Conservation (phyloP, 164 flowering plant species). For the Magnolia changhungtana region DNA sequence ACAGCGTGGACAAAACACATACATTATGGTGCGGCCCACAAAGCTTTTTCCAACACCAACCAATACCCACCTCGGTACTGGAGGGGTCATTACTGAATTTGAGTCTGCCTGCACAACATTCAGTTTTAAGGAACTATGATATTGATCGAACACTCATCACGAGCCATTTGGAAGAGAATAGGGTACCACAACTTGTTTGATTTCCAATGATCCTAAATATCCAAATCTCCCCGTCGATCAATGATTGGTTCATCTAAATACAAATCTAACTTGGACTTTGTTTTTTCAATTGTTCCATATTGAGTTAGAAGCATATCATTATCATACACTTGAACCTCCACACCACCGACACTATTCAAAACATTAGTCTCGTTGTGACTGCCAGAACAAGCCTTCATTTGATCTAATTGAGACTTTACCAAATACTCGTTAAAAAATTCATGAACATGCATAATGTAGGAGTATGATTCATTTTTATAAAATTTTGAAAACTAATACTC, state of each 20-base stretch:
- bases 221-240: neutral
- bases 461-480: slow-evolving; percentile 54
- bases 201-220: slow-evolving; percentile 6
- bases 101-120: too few species aligned
- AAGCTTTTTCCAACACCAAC: too few species aligned
- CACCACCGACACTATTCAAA: neutral
- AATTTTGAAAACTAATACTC: slow-evolving; percentile 71
- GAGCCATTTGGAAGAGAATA: slow-evolving; percentile 5
- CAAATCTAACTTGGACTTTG: too few species aligned
- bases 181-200: neutral
- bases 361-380: neutral
- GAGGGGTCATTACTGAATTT: too few species aligned
- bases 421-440: slow-evolving; percentile 32
- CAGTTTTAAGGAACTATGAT: slow-evolving; percentile 3
- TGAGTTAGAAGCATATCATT: neutral
- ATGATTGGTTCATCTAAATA: neutral
- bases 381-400: neutral
- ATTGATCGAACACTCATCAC: slow-evolving; percentile 6
- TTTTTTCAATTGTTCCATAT: too few species aligned
- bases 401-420: neutral
- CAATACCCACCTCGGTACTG: too few species aligned
- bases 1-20: too few species aligned
- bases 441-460: slow-evolving; percentile 49
- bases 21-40: too few species aligned
- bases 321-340: neutral